Evolutionary conservation across 2,329 filamentous ascomycete species (phyloP), one percentile per base, ranked within the genome.

Genomic region (Fusarium circinatum): DNA sequence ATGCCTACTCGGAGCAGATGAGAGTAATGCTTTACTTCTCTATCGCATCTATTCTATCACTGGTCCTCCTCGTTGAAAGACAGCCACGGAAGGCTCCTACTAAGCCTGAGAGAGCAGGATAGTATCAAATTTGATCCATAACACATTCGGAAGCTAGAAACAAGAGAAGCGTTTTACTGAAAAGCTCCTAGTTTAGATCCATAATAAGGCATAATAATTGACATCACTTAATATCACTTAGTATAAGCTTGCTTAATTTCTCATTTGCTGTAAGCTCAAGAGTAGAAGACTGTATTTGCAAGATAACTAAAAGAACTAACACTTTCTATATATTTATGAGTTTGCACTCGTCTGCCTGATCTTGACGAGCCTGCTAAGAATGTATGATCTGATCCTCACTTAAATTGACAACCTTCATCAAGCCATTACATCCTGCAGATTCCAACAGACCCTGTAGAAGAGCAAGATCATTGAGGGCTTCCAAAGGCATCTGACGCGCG

Each of bases 1-100:
- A 62, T 26, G 63, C 41, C 26, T 62, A 45, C 41, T 47, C 48
- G 24, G 36, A 44, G 15, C 58, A 61, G 28, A 61, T 61, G 47
- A 61, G 58, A 10, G 36, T 42, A 8, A 54, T 61, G 58, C 58
- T 61, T 42, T 61, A 54, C 18, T 61, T 61, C 38, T 61, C 58
- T 2, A 61, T 61, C 8, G 47, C 26, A 28, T 30, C 47, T 36
- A 7, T 54, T 20, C 51, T 61, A 6, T 61, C 58, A 22, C 36
- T 61, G 10, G 47, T 22, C 14, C 47, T 61, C 9, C 58, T 61
- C 1, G 1, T 61, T 7, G 58, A 61, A 32, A 54, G n/a, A 42
- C 44, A 22, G 22, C 58, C 58, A 36, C 42, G 58, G 18, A 61
- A 36, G 38, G 58, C 47, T 8, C 24, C 48, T 10, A 28, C 58